phyloP scores from a whole-genome alignment of 1,139 yeast genomes.

The Debaryomycetaceae sp. region DNA sequence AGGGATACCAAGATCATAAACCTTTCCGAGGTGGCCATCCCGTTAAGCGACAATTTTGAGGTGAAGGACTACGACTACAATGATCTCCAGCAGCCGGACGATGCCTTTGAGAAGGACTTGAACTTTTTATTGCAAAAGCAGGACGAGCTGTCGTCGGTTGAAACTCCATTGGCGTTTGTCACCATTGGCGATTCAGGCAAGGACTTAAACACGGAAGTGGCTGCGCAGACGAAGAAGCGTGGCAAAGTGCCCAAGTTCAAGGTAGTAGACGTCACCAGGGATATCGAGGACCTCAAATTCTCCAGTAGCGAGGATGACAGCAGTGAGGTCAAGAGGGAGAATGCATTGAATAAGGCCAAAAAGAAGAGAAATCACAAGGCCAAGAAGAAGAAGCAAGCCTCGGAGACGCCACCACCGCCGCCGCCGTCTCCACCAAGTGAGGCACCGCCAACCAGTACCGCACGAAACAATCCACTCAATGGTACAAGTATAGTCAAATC shows the following conservation, averaged over 20 bases:
- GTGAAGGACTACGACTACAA: constrained; percentile 17
- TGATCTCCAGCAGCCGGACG: constrained; percentile 12
- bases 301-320: constrained; percentile 19
- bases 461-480: background rate
- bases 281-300: constrained; percentile 21
- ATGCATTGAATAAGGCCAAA: too few relatives aligned
- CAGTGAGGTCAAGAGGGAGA: constrained; percentile 4
- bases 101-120: constrained; percentile 21
- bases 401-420: too few relatives aligned
- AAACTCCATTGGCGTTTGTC: too few relatives aligned
- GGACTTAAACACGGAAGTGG: too few relatives aligned
- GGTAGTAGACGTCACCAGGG: constrained; percentile 21
- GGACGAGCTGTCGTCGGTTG: too few relatives aligned
- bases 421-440: background rate
- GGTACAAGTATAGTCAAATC: too few relatives aligned
- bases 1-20: constrained; percentile 7
- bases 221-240: constrained; percentile 4
- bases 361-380: constrained; percentile 2
- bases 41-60: constrained; percentile 10
- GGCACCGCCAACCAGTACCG: background rate
- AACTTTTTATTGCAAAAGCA: constrained; percentile 14
- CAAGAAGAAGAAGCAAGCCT: background rate
- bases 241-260: constrained; percentile 10
- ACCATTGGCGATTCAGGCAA: too few relatives aligned
- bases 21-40: constrained; percentile 7